phyloP scores from a whole-genome alignment of 768 basidiomycete genomes.

The Fistulinella prunicolor region DNA sequence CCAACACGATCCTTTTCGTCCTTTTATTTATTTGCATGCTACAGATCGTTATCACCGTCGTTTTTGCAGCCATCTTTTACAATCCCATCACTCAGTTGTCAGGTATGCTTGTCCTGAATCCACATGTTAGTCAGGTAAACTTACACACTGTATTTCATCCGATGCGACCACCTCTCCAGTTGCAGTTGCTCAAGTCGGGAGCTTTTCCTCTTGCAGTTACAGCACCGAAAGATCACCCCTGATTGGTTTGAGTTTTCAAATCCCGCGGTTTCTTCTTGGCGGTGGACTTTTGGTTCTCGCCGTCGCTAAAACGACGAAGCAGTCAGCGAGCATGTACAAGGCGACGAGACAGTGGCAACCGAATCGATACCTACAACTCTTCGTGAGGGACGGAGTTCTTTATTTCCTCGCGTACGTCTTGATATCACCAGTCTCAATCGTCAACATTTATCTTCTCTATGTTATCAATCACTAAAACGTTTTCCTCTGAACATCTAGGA shows the following conservation, averaged over 20 bases:
- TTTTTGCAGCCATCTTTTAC: background rate
- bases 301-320: background rate
- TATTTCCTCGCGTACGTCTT: background rate
- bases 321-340: background rate
- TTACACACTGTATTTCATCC: no score
- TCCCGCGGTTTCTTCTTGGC: background rate
- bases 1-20: conserved; percentile 2
- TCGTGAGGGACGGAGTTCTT: background rate
- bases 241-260: background rate
- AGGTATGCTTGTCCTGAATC: no score
- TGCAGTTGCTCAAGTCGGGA: background rate
- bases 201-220: no score
- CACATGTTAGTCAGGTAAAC: no score
- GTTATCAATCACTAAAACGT: no score
- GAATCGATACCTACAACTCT: background rate
- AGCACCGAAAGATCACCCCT: no score
- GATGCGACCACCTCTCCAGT: no score
- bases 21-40: conserved; percentile 3
- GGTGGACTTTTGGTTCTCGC: background rate
- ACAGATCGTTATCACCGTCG: background rate
- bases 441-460: no score
- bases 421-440: background rate
- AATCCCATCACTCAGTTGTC: background rate
- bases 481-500: no score
- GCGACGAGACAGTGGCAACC: background rate